A percentile compares a stretch with the other conserved stretches of the same genome.
phyloP scores from a whole-genome alignment of 257 asterid species.

The Ehretia macrophylla region DNA sequence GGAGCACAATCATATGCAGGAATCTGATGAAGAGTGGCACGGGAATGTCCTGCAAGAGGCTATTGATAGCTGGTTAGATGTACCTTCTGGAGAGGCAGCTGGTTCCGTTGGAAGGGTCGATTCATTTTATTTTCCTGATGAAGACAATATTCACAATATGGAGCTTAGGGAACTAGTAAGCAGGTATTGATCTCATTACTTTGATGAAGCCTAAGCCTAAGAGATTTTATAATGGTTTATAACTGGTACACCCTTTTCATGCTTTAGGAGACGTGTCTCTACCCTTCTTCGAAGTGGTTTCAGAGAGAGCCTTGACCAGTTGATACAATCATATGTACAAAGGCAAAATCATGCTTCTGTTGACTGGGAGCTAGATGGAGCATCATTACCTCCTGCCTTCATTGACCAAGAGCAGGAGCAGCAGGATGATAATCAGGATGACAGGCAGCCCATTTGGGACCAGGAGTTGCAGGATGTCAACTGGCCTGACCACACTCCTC shows the following conservation, averaged over 20 bases:
- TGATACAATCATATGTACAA: conserved; percentile 62
- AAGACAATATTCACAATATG: conserved; percentile 51
- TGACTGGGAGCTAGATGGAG: conserved; percentile 55
- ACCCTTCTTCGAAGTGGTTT: conserved; percentile 77
- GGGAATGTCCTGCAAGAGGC: conserved; percentile 50
- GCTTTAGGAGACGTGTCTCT: conserved; percentile 83
- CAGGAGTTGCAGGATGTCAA: conserved; percentile 39
- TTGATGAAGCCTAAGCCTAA: background rate
- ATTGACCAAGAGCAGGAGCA: conserved; percentile 50
- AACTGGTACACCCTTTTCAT: background rate
- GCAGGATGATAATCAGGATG: conserved; percentile 28
- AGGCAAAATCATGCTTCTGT: conserved; percentile 59
- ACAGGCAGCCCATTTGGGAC: conserved; percentile 36
- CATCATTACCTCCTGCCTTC: conserved; percentile 40
- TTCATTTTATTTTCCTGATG: conserved; percentile 43
- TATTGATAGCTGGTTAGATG: conserved; percentile 62
- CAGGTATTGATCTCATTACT: conserved; percentile 36
- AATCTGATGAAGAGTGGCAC: conserved; percentile 17
- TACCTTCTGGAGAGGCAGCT: conserved; percentile 50
- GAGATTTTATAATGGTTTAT: background rate
- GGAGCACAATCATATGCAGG: conserved; percentile 42
- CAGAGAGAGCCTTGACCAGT: conserved; percentile 67
- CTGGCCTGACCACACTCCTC: conserved; percentile 42
- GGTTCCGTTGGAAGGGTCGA: conserved; percentile 38
- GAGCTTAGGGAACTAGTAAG: conserved; percentile 86